phyloP scores from a whole-genome alignment of 805 yeast species.

The Ogataea wickerhamii region DNA sequence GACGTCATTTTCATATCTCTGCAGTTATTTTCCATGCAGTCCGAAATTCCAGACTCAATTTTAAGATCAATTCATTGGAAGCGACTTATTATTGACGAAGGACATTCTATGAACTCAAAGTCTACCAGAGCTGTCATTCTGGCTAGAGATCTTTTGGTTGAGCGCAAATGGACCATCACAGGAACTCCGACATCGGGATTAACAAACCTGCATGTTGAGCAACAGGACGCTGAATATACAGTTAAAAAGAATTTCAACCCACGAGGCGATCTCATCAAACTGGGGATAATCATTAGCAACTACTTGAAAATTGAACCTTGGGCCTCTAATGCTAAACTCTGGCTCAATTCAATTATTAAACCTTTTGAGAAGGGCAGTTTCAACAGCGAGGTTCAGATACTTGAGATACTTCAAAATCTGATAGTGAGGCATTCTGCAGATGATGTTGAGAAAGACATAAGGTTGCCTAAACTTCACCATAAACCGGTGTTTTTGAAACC shows the following conservation, averaged over 20 bases:
- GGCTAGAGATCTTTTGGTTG: slow-evolving; percentile 48
- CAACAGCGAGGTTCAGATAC: slow-evolving; percentile 41
- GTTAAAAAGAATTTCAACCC: slow-evolving; percentile 50
- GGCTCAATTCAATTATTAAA: slow-evolving; percentile 44
- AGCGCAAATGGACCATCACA: slow-evolving; percentile 69
- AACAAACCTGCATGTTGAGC: slow-evolving; percentile 49
- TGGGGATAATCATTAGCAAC: slow-evolving; percentile 50
- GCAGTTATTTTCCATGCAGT: slow-evolving; percentile 43
- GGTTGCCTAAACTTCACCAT: slow-evolving; percentile 57
- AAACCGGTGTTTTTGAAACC: slow-evolving; percentile 58
- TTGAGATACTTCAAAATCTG: slow-evolving; percentile 41
- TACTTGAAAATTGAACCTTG: slow-evolving; percentile 61
- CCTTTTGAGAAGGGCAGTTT: slow-evolving; percentile 42
- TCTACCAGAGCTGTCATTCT: slow-evolving; percentile 46
- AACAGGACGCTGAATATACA: slow-evolving; percentile 36
- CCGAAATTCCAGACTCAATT: slow-evolving; percentile 32
- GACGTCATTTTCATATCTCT: slow-evolving; percentile 54
- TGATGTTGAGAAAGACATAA: slow-evolving; percentile 53
- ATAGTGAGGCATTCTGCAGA: slow-evolving; percentile 54
- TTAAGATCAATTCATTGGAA: slow-evolving; percentile 57
- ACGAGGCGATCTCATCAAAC: slow-evolving; percentile 47
- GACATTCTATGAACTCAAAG: slow-evolving; percentile 59
- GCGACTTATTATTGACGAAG: slow-evolving; percentile 70
- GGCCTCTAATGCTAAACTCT: slow-evolving; percentile 41
- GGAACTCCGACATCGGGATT: slow-evolving; percentile 77